phyloP scores from a whole-genome alignment of 2,329 filamentous ascomycete genomes.

The Epichloe uncinata region DNA sequence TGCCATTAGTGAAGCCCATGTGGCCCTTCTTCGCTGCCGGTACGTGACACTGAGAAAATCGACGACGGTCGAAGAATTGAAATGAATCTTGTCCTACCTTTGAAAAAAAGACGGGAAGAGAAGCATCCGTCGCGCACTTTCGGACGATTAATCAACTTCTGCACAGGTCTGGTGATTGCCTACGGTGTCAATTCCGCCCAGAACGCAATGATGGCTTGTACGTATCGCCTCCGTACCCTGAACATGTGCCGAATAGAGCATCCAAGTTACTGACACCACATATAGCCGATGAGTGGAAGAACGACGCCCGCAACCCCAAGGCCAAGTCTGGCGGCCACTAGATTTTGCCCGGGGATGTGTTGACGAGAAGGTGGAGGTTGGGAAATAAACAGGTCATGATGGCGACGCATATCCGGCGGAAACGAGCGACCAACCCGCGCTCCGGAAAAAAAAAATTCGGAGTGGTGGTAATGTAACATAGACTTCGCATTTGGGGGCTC shows the following conservation, averaged over 20 bases:
- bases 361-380: conserved; percentile 6
- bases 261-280: conserved; percentile 13
- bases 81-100: background rate
- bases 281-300: conserved; percentile 86
- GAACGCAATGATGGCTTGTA: conserved; percentile 67
- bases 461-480: conserved; percentile 29
- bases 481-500: conserved; percentile 20
- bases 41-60: conserved; percentile 37
- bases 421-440: conserved; percentile 9
- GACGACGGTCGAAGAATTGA: background rate
- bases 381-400: conserved; percentile 5
- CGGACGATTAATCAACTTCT: background rate
- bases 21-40: conserved; percentile 89
- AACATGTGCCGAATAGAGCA: background rate
- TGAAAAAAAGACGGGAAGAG: too few relatives aligned
- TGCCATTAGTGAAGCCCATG: conserved; percentile 65
- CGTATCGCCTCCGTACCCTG: conserved; percentile 9
- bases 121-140: background rate
- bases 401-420: conserved; percentile 14
- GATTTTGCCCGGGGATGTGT: conserved; percentile 11
- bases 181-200: conserved; percentile 85
- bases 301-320: conserved; percentile 82
- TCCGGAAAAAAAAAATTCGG: conserved; percentile 10
- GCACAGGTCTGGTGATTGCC: conserved; percentile 66
- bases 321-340: conserved; percentile 36